A percentile compares a stretch with the other conserved stretches of the same genome.
These are phyloP conservation scores for Ciborinia camelliae DNA, from an alignment of 2,329 filamentous ascomycete species.

Conservation along the genomic window DNA sequence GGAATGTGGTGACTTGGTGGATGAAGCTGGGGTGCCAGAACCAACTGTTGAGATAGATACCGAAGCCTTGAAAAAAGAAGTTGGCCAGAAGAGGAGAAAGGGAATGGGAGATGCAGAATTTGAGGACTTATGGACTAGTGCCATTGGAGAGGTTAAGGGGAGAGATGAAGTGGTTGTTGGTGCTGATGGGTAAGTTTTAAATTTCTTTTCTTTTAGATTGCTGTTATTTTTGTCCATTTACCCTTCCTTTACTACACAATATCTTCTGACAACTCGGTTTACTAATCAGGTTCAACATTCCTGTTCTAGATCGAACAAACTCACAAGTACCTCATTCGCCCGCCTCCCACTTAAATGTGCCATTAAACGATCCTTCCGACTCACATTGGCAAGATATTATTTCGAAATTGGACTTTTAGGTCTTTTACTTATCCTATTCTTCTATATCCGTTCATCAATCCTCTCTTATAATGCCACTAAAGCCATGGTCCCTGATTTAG, in stretches of 20 bases:
- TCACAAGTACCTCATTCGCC: slow-evolving; percentile 88
- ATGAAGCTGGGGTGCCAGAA: slow-evolving; percentile 57
- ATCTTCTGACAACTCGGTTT: slow-evolving; percentile 50
- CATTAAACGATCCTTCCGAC: slow-evolving; percentile 72
- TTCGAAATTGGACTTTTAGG: slow-evolving; percentile 71
- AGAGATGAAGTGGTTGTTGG: slow-evolving; percentile 58
- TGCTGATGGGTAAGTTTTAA: slow-evolving; percentile 49
- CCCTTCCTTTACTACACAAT: slow-evolving; percentile 40
- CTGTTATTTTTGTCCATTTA: slow-evolving; percentile 16
- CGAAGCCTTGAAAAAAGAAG: slow-evolving; percentile 70
- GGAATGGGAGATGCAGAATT: slow-evolving; percentile 86
- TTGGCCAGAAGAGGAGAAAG: slow-evolving; percentile 73
- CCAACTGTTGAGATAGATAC: slow-evolving; percentile 62
- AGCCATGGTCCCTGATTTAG: slow-evolving; percentile 70
- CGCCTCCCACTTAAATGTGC: slow-evolving; percentile 82
- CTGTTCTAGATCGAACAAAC: slow-evolving; percentile 69
- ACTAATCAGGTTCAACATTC: slow-evolving; percentile 85
- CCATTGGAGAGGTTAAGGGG: slow-evolving; percentile 66
- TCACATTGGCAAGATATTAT: slow-evolving; percentile 83
- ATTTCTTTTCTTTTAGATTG: slow-evolving; percentile 13
- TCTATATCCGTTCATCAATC: slow-evolving; percentile 65
- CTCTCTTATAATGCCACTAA: slow-evolving; percentile 61
- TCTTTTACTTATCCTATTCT: slow-evolving; percentile 45
- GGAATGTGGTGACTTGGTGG: slow-evolving; percentile 75
- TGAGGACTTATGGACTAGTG: slow-evolving; percentile 77